Percentiles rank a stretch among this genome's conserved stretches.
These are phyloP conservation scores for Clarireedia sp. DNA, from an alignment of 2,329 filamentous ascomycete genomes.

Conservation along the genomic window DNA sequence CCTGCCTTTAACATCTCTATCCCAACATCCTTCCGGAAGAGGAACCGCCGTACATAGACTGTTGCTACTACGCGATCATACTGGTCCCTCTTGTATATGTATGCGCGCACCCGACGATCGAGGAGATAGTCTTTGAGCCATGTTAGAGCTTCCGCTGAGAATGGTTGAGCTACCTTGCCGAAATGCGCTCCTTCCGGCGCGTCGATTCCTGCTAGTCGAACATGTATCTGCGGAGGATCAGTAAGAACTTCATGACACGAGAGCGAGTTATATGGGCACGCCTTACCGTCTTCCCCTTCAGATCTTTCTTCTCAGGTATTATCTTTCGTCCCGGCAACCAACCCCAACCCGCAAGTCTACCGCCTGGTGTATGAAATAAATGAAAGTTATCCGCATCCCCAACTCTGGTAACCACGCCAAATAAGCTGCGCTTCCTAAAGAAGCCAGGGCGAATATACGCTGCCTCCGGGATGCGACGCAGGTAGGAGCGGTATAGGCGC, in stretches of 20 bases:
- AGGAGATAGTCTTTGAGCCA: slow-evolving; percentile 72
- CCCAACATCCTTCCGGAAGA: slow-evolving; percentile 71
- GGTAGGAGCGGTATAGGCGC: slow-evolving; percentile 63
- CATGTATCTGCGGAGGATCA: slow-evolving; percentile 55
- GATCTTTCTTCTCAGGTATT: slow-evolving; percentile 59
- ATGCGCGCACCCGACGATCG: slow-evolving; percentile 68
- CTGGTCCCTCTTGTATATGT: slow-evolving; percentile 79
- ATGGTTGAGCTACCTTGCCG: slow-evolving; percentile 79
- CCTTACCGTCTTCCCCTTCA: slow-evolving; percentile 71
- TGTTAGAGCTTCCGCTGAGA: slow-evolving; percentile 67
- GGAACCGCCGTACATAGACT: slow-evolving; percentile 61
- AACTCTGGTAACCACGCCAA: slow-evolving; percentile 84
- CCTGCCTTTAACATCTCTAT: slow-evolving; percentile 81
- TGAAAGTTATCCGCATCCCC: slow-evolving; percentile 96
- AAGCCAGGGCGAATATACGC: slow-evolving; percentile 65
- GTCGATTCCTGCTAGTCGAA: slow-evolving; percentile 86
- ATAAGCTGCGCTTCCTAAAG: slow-evolving; percentile 68
- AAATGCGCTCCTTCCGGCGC: slow-evolving; percentile 92
- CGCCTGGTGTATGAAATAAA: slow-evolving; percentile 91
- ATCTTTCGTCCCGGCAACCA: slow-evolving; percentile 63
- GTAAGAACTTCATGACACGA: background rate
- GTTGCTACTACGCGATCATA: slow-evolving; percentile 87
- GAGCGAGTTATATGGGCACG: background rate
- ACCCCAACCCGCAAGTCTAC: slow-evolving; percentile 80
- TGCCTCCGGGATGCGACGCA: slow-evolving; percentile 76